A percentile compares a stretch with the other conserved stretches of the same genome.
Conservation (phyloP, 495 filamentous ascomycete genomes). For the Diplogelasinospora grovesii region DNA sequence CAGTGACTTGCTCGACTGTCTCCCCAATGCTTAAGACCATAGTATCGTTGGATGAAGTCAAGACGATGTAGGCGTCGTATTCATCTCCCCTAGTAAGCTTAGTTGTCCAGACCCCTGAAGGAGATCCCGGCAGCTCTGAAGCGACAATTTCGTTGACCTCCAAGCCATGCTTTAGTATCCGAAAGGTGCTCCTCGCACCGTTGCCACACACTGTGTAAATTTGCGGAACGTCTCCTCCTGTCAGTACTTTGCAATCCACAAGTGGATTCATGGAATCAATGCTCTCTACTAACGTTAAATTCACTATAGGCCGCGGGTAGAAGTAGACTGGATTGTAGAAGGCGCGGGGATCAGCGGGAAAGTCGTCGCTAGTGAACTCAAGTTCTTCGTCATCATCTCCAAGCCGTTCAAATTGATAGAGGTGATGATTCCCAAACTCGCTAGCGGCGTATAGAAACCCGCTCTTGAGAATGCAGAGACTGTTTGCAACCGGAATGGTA, state of each 20-base stretch:
- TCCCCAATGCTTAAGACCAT: slow-evolving; percentile 92
- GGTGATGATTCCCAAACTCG: slow-evolving; percentile 86
- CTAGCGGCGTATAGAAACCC: slow-evolving; percentile 91
- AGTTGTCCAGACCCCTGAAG: slow-evolving; percentile 90
- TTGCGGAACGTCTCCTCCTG: slow-evolving; percentile 88
- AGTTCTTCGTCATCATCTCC: slow-evolving; percentile 89
- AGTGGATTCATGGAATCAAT: slow-evolving; percentile 87
- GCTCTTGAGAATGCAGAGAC: slow-evolving; percentile 86
- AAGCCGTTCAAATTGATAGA: slow-evolving; percentile 96
- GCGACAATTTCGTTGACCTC: slow-evolving; percentile 92
- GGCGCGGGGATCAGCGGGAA: slow-evolving; percentile 63
- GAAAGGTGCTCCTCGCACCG: slow-evolving; percentile 80
- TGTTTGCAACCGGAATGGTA: slow-evolving; percentile 82
- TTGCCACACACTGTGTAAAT: slow-evolving; percentile 89
- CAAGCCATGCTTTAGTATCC: slow-evolving; percentile 88
- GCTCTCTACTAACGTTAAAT: slow-evolving; percentile 76
- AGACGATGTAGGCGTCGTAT: slow-evolving; percentile 70
- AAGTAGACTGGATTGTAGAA: slow-evolving; percentile 75
- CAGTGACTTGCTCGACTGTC: slow-evolving; percentile 88
- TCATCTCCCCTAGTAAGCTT: slow-evolving; percentile 77
- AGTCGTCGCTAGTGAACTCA: slow-evolving; percentile 77
- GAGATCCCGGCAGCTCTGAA: slow-evolving; percentile 77
- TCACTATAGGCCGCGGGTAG: slow-evolving; percentile 69
- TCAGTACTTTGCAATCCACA: slow-evolving; percentile 80
- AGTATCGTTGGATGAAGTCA: slow-evolving; percentile 63